Percentiles rank a stretch among this genome's conserved stretches.
phyloP scores from a whole-genome alignment of 208 protist genomes.

The Endotrypanum monterogeii region DNA sequence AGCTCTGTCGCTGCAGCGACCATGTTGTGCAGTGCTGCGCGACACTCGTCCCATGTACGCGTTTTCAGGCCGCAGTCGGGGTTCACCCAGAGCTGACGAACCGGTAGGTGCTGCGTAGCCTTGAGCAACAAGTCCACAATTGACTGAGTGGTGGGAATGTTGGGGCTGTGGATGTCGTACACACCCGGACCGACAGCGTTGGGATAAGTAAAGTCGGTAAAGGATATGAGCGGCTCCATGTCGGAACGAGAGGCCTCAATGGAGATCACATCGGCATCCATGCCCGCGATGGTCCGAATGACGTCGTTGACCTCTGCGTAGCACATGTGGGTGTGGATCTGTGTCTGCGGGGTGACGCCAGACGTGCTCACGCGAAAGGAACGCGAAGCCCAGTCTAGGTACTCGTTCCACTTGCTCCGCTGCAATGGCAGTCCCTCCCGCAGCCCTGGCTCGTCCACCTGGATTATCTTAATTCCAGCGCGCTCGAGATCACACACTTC shows the following conservation, averaged over 20 bases:
- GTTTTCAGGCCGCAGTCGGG: slow-evolving; percentile 93
- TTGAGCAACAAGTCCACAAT: slow-evolving; percentile 71
- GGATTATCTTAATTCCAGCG: slow-evolving; percentile 71
- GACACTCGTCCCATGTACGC: slow-evolving; percentile 47
- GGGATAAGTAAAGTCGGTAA: slow-evolving; percentile 67
- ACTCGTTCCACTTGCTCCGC: slow-evolving; percentile 56
- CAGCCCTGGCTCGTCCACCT: slow-evolving; percentile 91
- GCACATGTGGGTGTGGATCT: slow-evolving; percentile 91
- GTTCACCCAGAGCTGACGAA: slow-evolving; percentile 77
- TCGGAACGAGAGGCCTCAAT: slow-evolving; percentile 84
- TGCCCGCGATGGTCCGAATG: slow-evolving; percentile 71
- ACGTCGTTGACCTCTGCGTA: slow-evolving; percentile 93
- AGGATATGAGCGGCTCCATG: slow-evolving; percentile 78
- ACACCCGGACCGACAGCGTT: slow-evolving; percentile 89
- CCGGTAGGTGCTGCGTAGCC: slow-evolving; percentile 45
- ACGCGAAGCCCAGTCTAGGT: slow-evolving; percentile 82
- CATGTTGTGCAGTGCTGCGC: slow-evolving; percentile 51
- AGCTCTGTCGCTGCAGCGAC: slow-evolving; percentile 48
- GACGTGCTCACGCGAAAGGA: slow-evolving; percentile 69
- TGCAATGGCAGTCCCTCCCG: slow-evolving; percentile 87
- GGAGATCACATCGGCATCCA: slow-evolving; percentile 89
- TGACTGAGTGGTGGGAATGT: slow-evolving; percentile 69
- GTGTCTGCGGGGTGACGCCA: slow-evolving; percentile 58
- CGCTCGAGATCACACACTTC: slow-evolving; percentile 84
- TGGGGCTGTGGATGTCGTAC: slow-evolving; percentile 92